A percentile compares a stretch with the other conserved stretches of the same genome.
These are phyloP conservation scores for Cryptococcus jaspeensis DNA, from an alignment of 1,284 basidiomycete genomes.

Conservation along the genomic window DNA sequence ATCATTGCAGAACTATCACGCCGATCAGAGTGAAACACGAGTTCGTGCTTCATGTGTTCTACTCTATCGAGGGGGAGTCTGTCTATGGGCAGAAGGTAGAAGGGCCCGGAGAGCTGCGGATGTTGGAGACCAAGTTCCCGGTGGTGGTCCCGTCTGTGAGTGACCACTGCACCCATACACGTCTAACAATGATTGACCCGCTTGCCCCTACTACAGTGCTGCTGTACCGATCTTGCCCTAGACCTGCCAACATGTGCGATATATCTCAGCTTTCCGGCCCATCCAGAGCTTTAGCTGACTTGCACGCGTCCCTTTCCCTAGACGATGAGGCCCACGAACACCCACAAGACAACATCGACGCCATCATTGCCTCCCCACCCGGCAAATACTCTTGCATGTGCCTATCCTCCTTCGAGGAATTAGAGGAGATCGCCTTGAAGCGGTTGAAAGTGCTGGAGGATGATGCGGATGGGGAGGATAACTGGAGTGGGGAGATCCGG, in stretches of 20 bases:
- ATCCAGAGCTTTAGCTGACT: not conserved
- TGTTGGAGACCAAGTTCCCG: slow-evolving; percentile 40
- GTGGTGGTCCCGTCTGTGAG: slow-evolving; percentile 43
- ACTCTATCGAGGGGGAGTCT: slow-evolving; percentile 41
- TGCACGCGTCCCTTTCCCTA: not conserved
- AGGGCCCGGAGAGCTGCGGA: slow-evolving; percentile 43
- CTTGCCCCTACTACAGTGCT: slow-evolving; percentile 19
- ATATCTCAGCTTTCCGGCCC: not conserved
- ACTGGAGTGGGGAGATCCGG: too few species aligned
- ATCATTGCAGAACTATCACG: slow-evolving; percentile 37
- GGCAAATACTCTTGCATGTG: slow-evolving; percentile 32
- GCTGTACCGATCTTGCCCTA: slow-evolving; percentile 32
- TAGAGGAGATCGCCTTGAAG: slow-evolving; percentile 35
- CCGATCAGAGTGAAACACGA: slow-evolving; percentile 47
- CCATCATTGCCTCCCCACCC: slow-evolving; percentile 20
- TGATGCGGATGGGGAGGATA: slow-evolving; percentile 15
- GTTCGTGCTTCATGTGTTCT: slow-evolving; percentile 46
- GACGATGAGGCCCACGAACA: slow-evolving; percentile 12
- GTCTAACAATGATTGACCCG: not conserved
- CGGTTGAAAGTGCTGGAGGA: slow-evolving; percentile 18
- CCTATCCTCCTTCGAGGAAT: slow-evolving; percentile 34
- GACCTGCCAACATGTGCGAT: slow-evolving; percentile 41
- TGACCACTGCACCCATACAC: not conserved
- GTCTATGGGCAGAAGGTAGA: slow-evolving; percentile 24
- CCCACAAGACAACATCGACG: slow-evolving; percentile 21